Evolutionary conservation across 1,139 yeast genomes (phyloP), one percentile per base, ranked within the genome.

Genomic region (Pichia terricola): DNA sequence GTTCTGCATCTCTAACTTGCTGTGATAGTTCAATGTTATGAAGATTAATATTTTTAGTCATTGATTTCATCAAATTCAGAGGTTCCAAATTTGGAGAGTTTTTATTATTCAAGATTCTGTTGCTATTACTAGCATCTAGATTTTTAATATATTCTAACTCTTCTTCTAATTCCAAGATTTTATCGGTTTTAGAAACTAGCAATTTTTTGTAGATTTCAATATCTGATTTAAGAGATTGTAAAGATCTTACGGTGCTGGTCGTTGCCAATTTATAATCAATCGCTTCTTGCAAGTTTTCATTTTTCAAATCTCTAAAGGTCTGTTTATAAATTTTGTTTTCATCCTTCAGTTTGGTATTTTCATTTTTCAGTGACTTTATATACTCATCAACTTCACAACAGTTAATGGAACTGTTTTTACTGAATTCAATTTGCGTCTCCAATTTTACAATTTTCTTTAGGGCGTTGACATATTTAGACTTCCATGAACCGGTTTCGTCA

Each of bases 151-250:
- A 16, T 11, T 42, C 43, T 26, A 45, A 26, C 25, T 39, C 35
- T 3, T 38, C 37, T 25, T 46, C 49, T 28, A 46, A 11, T 26
- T 46, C 39, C 25, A 46, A 34, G 7, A 46, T 41, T 27, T 38
- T 31, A 32, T 46, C 49, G 1, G 49, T 46, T 26, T 46, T 46
- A 1, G 43, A 33, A 11, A 46, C 44, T n/a, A 46, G 37, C 11
- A 46, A 26, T 33, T 44, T 43, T 26, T 44, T 44, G 26, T 34
- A 42, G 5, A 46, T 35, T 26, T 37, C 43, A 33, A 40, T n/a
- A 28, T 46, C 46, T 2, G 46, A 32, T 32, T 40, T 34, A 9
- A 42, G 35, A 9, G 43, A 40, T 35, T 35, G 40, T 16, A 33
- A 28, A 4, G 33, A 34, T 11, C 34, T 16, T 16, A 37, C n/a